Conservation (phyloP, 2,329 filamentous ascomycete species). For the Penicillium hordei region DNA sequence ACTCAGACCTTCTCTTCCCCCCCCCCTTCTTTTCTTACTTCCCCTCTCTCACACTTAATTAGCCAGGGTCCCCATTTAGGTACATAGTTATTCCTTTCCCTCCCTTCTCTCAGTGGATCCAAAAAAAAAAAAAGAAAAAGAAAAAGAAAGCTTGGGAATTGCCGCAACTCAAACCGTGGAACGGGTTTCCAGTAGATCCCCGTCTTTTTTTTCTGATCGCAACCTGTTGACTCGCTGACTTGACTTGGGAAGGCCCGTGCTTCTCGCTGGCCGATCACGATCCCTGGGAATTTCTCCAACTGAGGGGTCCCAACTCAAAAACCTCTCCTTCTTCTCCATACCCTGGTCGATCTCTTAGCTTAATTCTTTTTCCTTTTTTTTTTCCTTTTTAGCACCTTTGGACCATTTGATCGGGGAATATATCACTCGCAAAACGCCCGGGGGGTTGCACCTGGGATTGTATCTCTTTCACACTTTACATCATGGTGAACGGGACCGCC, state of each 20-base stretch:
- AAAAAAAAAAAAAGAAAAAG: too few species aligned
- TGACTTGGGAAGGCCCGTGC: slow-evolving; percentile 21
- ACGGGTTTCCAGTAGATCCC: slow-evolving; percentile 26
- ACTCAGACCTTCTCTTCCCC: slow-evolving; percentile 1
- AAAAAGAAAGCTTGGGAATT: slow-evolving; percentile 30
- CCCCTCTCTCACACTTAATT: not conserved
- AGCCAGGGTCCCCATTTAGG: slow-evolving; percentile 1
- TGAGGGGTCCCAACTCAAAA: slow-evolving; percentile 27
- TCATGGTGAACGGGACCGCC: slow-evolving; percentile 46
- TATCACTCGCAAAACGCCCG: slow-evolving; percentile 4
- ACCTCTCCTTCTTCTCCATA: slow-evolving; percentile 26
- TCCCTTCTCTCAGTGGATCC: slow-evolving; percentile 12
- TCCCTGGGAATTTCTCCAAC: slow-evolving; percentile 21
- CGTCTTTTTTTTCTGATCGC: slow-evolving; percentile 21
- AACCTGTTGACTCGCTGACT: slow-evolving; percentile 26
- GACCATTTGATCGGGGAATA: slow-evolving; percentile 1
- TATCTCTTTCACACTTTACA: slow-evolving; percentile 14
- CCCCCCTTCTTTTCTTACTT: not conserved
- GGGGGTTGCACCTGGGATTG: slow-evolving; percentile 4
- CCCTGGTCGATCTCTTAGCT: slow-evolving; percentile 32
- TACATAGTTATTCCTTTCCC: slow-evolving; percentile 7
- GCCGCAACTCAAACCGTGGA: slow-evolving; percentile 29
- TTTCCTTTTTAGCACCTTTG: slow-evolving; percentile 7
- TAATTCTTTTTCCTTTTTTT: slow-evolving; percentile 22
- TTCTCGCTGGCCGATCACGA: slow-evolving; percentile 23